Percentiles rank a stretch among this genome's conserved stretches.
Evolutionary conservation across 345 rosid species (phyloP).

Genomic region (Lepidium sativum): DNA sequence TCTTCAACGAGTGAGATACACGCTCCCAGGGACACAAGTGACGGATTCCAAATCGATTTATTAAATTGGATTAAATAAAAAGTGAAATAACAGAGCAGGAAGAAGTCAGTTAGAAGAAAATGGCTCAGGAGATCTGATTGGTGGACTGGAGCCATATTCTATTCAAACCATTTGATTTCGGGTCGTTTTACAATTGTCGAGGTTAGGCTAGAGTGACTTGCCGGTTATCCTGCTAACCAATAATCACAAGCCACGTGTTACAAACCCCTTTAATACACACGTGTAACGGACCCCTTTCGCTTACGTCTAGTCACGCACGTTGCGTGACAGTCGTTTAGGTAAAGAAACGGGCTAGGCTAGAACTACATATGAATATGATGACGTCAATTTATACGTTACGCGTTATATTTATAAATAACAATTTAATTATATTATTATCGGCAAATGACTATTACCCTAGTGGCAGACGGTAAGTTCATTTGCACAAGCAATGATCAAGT

Average conservation of each 20-base stretch:
- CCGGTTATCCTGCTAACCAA: slow-evolving; percentile 7
- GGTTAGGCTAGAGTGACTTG: slow-evolving; percentile 2
- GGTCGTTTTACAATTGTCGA: not conserved
- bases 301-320: slow-evolving; percentile 30
- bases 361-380: not conserved
- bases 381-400: not conserved
- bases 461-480: too few relatives aligned
- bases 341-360: slow-evolving; percentile 20
- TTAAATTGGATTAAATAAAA: not conserved
- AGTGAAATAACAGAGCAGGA: not conserved
- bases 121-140: slow-evolving; percentile 16
- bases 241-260: slow-evolving; percentile 18
- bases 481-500: too few relatives aligned
- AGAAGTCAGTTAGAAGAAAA: slow-evolving; percentile 4
- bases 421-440: too few relatives aligned
- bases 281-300: slow-evolving; percentile 10
- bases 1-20: not conserved
- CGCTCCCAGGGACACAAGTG: not conserved
- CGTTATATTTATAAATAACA: too few relatives aligned
- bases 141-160: slow-evolving; percentile 19
- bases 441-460: too few relatives aligned
- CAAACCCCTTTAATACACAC: slow-evolving; percentile 17
- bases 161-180: not conserved
- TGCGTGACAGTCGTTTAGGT: slow-evolving; percentile 26
- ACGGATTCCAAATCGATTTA: slow-evolving; percentile 6